These are phyloP conservation scores for Pichia inconspicua DNA, from an alignment of 1,139 yeast species.

Conservation along the genomic window DNA sequence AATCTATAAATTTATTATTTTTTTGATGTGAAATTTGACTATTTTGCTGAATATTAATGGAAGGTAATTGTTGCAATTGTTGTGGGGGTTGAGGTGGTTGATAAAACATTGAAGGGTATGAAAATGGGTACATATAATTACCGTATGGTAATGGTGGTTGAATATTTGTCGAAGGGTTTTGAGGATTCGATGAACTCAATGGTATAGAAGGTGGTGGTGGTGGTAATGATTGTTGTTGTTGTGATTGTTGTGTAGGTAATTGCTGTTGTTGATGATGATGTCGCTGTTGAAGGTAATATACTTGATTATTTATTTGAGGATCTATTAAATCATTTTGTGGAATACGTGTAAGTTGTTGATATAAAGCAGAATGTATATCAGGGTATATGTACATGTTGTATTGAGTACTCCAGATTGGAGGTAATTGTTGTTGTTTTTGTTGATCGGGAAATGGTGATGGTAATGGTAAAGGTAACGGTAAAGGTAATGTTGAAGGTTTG, in stretches of 20 bases:
- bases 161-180: background rate
- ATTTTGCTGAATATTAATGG: background rate
- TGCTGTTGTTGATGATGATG: too few species aligned
- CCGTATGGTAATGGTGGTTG: background rate
- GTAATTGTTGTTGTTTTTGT: background rate
- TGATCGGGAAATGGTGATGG: background rate
- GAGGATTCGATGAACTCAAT: background rate
- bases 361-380: background rate
- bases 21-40: background rate
- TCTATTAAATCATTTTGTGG: background rate
- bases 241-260: too few species aligned
- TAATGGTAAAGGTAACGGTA: conserved; percentile 2
- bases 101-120: background rate
- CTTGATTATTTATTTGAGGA: too few species aligned
- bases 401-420: background rate
- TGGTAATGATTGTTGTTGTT: too few species aligned
- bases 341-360: background rate
- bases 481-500: background rate
- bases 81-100: conserved; percentile 1
- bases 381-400: background rate
- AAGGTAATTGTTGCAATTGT: background rate
- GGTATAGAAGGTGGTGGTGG: background rate
- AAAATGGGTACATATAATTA: background rate
- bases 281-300: too few species aligned
- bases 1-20: conserved; percentile 6